phyloP scores from a whole-genome alignment of 176 grass and related monocot genomes.

The Sorghum bicolor region Sorghum_bicolor_NCBIv3 NC_012872.2:10719501-10720000 shows the following conservation, averaged over 20 bases:
- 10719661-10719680: not conserved
- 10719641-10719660: not conserved
- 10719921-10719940: not conserved
- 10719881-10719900: not conserved
- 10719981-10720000: constrained; percentile 3
- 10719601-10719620: not conserved
- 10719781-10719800: not conserved
- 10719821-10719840: not conserved
- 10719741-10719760: not conserved
- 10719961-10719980: not conserved
- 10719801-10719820: no score
- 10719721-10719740: not conserved
- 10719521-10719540: not conserved
- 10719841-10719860: not conserved
- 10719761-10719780: constrained; percentile 9
- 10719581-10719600: not conserved
- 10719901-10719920: not conserved
- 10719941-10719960: not conserved
- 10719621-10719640: not conserved
- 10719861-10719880: not conserved
- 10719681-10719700: not conserved
- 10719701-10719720: constrained; percentile 11
- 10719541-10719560: not conserved
- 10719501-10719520: not conserved
- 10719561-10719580: not conserved